Evolutionary conservation across 371 early-diverging fungal genomes (phyloP).

Genomic region (Modicella reniformis): DNA sequence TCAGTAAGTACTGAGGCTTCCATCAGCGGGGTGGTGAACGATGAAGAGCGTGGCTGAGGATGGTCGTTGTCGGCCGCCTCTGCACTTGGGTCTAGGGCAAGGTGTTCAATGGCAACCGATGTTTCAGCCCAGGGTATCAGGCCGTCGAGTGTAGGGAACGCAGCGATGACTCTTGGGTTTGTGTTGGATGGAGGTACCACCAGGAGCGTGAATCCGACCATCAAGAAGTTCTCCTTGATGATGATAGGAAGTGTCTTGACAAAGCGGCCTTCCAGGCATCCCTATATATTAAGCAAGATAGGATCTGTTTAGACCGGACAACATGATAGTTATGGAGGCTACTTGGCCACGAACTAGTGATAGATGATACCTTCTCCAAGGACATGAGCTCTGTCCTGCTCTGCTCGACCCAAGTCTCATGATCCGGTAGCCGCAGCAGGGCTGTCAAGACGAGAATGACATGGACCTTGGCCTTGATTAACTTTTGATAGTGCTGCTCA

Average conservation of each 20-base stretch:
- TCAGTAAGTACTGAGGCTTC: constrained; percentile 25
- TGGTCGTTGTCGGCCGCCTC: not conserved
- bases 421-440: constrained; percentile 25
- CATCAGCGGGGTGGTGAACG: constrained; percentile 26
- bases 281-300: constrained; percentile 15
- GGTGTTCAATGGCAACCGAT: constrained; percentile 47
- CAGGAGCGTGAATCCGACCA: constrained; percentile 48
- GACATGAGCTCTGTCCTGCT: constrained; percentile 45
- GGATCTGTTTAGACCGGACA: not conserved
- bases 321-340: no score
- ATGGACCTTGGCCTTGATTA: constrained; percentile 29
- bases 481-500: constrained; percentile 32
- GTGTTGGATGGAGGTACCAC: constrained; percentile 30
- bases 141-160: constrained; percentile 43
- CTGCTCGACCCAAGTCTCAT: constrained; percentile 41
- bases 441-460: constrained; percentile 48
- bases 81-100: constrained; percentile 11
- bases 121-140: constrained; percentile 50
- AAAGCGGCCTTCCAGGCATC: constrained; percentile 34
- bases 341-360: no score
- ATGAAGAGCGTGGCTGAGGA: not conserved
- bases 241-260: constrained; percentile 39
- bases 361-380: constrained; percentile 30
- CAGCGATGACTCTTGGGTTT: constrained; percentile 21
- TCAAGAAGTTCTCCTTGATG: constrained; percentile 34